Base-by-base conservation (phyloP, 1,139 yeast species). In the Yamadazyma jaroonii region DNA sequence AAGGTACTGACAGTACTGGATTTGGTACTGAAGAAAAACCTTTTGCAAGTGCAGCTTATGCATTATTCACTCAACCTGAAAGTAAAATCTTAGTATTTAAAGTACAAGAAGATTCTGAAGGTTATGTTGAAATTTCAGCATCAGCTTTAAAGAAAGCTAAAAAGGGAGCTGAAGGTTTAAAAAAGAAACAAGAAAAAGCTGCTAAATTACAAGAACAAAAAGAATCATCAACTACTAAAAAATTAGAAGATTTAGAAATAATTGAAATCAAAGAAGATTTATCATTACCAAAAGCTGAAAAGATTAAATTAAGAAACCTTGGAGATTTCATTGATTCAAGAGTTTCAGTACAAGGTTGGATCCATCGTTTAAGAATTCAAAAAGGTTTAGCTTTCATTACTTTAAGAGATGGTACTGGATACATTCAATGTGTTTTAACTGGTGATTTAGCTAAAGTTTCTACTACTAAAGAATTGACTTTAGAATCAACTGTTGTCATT, bases 121-220 rank as follows among this genome's bases (percentile, higher is more conserved):
- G 62, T 27, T 94, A 78, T 60, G 76, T 70, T 48, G 92, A 84
- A 53, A 89, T 94, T 54, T 74, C 92, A n/a, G 89, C 96, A 4
- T 81, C 95, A 36, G 97, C 96, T 5, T 70, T 90, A 57, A 94
- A 94, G 69, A 92, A 90, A 67, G 97, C 98, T 53, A 87, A 87
- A 65, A 94, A 94, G 63, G 97, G 96, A 42, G 92, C 86, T 45
- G 97, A 90, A 30, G 92, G 95, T 6, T 69, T 92, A 49, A 87
- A 79, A 64, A 92, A 90, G 70, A 94, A 90, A 66, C 83, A 79
- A 36, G 94, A 85, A 53, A 90, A 90, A 70, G 86, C 84, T 45
- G 77, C 77, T 52, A 74, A 80, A 55, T 72, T 70, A 37, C 81
- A 76, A 50, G 79, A 78, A 49, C 77, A 75, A 49, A 78, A 74